Evolutionary conservation across 495 filamentous ascomycete species (phyloP).

Genomic region (Podospora australis): DNA sequence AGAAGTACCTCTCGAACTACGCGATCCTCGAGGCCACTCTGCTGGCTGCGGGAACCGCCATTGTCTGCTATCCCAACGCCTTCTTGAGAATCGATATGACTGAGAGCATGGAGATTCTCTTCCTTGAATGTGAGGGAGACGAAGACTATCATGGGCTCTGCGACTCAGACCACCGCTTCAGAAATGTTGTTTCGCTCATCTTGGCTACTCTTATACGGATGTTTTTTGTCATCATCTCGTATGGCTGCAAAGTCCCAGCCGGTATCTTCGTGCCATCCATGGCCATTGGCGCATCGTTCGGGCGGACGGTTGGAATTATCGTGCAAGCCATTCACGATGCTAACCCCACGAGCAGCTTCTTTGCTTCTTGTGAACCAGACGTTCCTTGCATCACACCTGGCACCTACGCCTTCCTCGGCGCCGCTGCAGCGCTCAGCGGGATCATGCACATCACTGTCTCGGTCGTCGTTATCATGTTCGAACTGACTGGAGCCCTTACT

Average conservation of each 20-base stretch:
- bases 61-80: conserved; percentile 93
- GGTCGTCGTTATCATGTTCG: conserved; percentile 98
- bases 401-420: conserved; percentile 91
- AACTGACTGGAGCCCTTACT: conserved; percentile 87
- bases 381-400: conserved; percentile 96
- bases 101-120: conserved; percentile 97
- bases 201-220: conserved; percentile 76
- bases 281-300: conserved; percentile 93
- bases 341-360: conserved; percentile 74
- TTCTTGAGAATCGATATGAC: conserved; percentile 98
- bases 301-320: conserved; percentile 86
- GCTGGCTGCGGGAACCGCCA: conserved; percentile 73
- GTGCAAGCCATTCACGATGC: conserved; percentile 85
- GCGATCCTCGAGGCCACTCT: conserved; percentile 83
- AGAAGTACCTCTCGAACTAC: conserved; percentile 83
- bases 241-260: conserved; percentile 95
- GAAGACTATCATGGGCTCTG: conserved; percentile 91
- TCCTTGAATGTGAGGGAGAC: conserved; percentile 86
- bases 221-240: conserved; percentile 89
- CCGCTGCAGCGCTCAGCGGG: conserved; percentile 89
- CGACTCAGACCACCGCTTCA: conserved; percentile 68
- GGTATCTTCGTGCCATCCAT: conserved; percentile 98
- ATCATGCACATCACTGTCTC: conserved; percentile 98
- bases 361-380: conserved; percentile 80
- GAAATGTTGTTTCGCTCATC: conserved; percentile 71